These are phyloP conservation scores for Acanthamoeba lenticulata DNA, from an alignment of 208 protist genomes.

Conservation along the genomic window DNA sequence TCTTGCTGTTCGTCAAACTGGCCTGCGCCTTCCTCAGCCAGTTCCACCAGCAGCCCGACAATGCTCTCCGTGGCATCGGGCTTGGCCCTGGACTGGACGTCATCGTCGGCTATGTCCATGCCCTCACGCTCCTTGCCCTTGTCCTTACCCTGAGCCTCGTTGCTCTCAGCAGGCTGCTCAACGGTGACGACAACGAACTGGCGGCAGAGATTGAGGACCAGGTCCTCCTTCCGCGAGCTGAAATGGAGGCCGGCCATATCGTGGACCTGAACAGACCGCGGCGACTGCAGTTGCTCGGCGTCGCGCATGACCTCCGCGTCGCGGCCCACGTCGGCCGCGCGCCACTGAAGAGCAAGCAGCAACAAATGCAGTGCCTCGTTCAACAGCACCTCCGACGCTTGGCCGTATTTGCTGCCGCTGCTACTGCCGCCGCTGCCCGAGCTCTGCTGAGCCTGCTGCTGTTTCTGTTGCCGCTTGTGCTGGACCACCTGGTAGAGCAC, in stretches of 20 bases:
- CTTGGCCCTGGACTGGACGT: too few relatives aligned
- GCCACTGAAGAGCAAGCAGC: not conserved
- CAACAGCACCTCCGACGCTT: constrained; percentile 7
- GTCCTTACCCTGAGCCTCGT: not conserved
- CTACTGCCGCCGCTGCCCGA: not conserved
- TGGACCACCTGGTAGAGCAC: constrained; percentile 22
- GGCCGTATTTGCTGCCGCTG: not conserved
- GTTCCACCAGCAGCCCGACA: not conserved
- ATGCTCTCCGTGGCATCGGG: not conserved
- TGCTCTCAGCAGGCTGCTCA: not conserved
- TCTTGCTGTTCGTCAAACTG: not conserved
- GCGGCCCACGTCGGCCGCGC: not conserved
- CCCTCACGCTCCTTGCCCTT: not conserved
- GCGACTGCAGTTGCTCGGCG: not conserved
- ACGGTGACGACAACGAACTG: not conserved
- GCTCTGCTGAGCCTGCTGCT: not conserved
- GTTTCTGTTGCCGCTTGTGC: not conserved
- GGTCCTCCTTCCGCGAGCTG: not conserved
- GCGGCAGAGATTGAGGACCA: not conserved
- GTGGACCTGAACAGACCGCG: too few relatives aligned
- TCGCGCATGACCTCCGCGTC: not conserved
- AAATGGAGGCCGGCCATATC: not conserved
- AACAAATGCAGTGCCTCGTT: not conserved
- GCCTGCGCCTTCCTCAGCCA: not conserved
- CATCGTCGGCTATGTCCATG: not conserved